phyloP scores from a whole-genome alignment of 2,329 filamentous ascomycete species.

The Penicillium sclerotigenum region DNA sequence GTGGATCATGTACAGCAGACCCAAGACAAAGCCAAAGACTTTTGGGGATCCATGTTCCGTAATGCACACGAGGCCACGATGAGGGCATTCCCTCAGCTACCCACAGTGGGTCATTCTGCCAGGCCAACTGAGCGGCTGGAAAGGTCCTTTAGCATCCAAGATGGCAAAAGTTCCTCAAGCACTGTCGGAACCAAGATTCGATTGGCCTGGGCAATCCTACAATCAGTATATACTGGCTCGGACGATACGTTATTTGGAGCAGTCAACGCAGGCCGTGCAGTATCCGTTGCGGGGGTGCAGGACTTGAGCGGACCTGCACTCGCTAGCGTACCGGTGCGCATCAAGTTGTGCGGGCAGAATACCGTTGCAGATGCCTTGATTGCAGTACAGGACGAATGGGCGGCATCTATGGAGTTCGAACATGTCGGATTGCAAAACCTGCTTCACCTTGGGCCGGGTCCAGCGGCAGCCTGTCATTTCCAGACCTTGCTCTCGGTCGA shows the following conservation, averaged over 20 bases:
- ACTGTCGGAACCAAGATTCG: slow-evolving; percentile 14
- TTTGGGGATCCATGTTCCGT: neutral
- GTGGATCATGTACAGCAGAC: slow-evolving; percentile 11
- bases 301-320: slow-evolving; percentile 13
- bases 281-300: slow-evolving; percentile 6
- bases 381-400: slow-evolving; percentile 10
- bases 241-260: slow-evolving; percentile 13
- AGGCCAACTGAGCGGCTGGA: neutral
- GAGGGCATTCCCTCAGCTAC: neutral
- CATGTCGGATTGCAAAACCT: slow-evolving; percentile 20
- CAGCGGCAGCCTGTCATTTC: slow-evolving; percentile 18
- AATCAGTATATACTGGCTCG: slow-evolving; percentile 9
- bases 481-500: slow-evolving; percentile 18
- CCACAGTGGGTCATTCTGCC: slow-evolving; percentile 6
- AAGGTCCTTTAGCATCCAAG: neutral
- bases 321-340: slow-evolving; percentile 5
- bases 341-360: neutral
- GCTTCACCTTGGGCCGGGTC: slow-evolving; percentile 13
- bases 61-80: neutral
- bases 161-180: neutral
- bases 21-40: neutral
- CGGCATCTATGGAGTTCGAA: slow-evolving; percentile 8
- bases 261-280: slow-evolving; percentile 8
- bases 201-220: slow-evolving; percentile 13
- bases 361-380: neutral